Base-by-base conservation (phyloP, 2,329 filamentous ascomycete species). In the Pseudogymnoascus pannorum region DNA sequence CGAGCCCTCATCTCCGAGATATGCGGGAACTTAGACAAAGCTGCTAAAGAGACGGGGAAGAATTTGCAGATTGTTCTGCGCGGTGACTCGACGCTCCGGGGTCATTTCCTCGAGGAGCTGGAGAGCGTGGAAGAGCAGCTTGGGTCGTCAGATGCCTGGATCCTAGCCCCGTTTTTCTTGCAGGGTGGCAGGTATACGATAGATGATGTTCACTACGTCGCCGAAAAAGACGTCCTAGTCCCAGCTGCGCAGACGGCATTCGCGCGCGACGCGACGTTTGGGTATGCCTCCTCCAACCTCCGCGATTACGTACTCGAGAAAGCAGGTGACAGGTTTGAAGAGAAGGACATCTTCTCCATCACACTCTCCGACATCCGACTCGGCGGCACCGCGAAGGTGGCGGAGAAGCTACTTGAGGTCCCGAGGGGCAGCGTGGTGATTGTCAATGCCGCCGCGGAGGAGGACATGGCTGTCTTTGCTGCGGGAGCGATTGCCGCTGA, bases 161-260 rank as follows among this genome's bases (percentile, higher is more conserved):
- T 85, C 1, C 71, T 86, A 0, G 81, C 81, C 0, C 83, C 83
- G 0, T 85, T 85, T 69, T 86, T 86, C 68, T 72, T 79, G 3
- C 81, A 86, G 65, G 83, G 83, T 5, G 82, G 83, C 0, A 69
- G 83, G 2, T 81, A 80, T 44, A 86, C 82, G 0, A 81, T 85
- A 12, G 68, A 79, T 26, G 79, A 85, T 66, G 75, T 84, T 1
- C 82, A 85, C 67, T 85, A 85, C 62, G 82, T 85, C 6, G 76
- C 77, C 1, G 81, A 84, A 48, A 77, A 77, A 0, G 76, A 78
- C 0, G 67, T 65, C 0, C 65, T 82, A 2, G 76, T 82, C 0
- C 80, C 82, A 0, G 80, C 81, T 0, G 78, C 76, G 0, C 72
- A 77, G 31, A 85, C 82, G 0, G 81, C 79, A 0, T 85, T 85